Percentiles rank a stretch among this genome's conserved stretches.
Evolutionary conservation across 2,329 filamentous ascomycete genomes (phyloP).

Genomic region (Fusarium sp.): DNA sequence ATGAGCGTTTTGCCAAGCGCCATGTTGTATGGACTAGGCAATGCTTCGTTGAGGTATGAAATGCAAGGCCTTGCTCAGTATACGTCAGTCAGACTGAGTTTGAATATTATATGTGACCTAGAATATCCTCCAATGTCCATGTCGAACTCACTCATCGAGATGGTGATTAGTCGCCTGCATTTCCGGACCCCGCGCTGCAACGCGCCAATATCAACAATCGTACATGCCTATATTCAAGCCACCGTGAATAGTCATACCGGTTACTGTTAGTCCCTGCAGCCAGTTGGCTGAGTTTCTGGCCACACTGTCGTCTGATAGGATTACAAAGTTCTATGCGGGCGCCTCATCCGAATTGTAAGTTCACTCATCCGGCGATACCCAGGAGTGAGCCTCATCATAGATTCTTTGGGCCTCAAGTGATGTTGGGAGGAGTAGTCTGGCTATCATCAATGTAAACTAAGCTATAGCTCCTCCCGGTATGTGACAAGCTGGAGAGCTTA

Average conservation of each 20-base stretch:
- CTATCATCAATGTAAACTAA: neutral
- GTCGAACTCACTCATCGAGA: neutral
- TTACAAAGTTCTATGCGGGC: constrained; percentile 14
- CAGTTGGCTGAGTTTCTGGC: constrained; percentile 8
- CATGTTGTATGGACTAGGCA: neutral
- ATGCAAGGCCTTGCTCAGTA: neutral
- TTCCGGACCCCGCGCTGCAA: neutral
- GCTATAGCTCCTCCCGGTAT: neutral
- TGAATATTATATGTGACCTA: neutral
- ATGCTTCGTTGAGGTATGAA: constrained; percentile 7
- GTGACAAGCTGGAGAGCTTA: neutral
- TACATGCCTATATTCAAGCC: neutral
- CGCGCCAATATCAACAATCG: neutral
- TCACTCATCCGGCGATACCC: neutral
- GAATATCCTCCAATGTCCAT: neutral
- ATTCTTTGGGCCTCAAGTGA: neutral
- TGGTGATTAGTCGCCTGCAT: neutral
- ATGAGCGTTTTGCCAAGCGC: neutral
- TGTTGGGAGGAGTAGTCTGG: neutral
- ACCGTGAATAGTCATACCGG: neutral
- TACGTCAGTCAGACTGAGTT: neutral
- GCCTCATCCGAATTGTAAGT: neutral
- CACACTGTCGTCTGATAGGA: constrained; percentile 23
- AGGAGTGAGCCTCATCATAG: constrained; percentile 1
- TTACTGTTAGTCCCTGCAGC: neutral